phyloP scores from a whole-genome alignment of 148 eudicot genomes.

The Oxyria digyna region DNA sequence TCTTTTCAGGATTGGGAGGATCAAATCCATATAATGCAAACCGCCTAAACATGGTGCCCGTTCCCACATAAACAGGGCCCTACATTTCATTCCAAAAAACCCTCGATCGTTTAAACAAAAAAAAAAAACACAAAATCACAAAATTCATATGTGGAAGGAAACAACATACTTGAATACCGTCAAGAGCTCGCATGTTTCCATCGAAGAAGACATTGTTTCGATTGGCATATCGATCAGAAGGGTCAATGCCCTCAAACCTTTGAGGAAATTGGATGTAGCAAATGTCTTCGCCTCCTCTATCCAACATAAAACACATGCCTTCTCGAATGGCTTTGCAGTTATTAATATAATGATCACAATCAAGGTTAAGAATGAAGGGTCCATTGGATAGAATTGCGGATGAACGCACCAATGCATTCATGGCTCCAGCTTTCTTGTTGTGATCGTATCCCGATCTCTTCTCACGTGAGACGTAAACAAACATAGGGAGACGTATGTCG shows the following conservation, averaged over 20 bases:
- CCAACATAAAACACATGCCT: constrained; percentile 98
- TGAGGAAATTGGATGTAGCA: constrained; percentile 96
- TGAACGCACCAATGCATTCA: constrained; percentile 67
- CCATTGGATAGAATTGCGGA: constrained; percentile 86
- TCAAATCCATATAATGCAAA: constrained; percentile 91
- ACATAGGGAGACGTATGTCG: constrained; percentile 78
- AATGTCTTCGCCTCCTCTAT: constrained; percentile 85
- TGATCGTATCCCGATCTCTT: constrained; percentile 70
- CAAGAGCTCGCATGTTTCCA: constrained; percentile 97
- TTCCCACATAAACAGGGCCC: constrained; percentile 96
- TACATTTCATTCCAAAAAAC: constrained; percentile 9
- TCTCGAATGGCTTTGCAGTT: constrained; percentile 73
- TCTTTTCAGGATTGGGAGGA: constrained; percentile 51
- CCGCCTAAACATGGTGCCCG: constrained; percentile 82
- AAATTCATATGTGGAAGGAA: too few relatives aligned
- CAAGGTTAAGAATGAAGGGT: constrained; percentile 81
- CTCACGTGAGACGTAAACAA: constrained; percentile 75
- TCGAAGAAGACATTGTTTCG: constrained; percentile 95
- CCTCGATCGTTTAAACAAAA: constrained; percentile 5
- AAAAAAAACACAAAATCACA: neutral
- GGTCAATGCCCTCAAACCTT: constrained; percentile 93
- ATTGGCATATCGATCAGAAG: constrained; percentile 87
- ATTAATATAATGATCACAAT: constrained; percentile 78
- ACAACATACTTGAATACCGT: constrained; percentile 85
- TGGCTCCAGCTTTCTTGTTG: constrained; percentile 78